Evolutionary conservation across 2,329 filamentous ascomycete species (phyloP), one percentile per base, ranked within the genome.

Genomic region (Aspergillus texensis): DNA sequence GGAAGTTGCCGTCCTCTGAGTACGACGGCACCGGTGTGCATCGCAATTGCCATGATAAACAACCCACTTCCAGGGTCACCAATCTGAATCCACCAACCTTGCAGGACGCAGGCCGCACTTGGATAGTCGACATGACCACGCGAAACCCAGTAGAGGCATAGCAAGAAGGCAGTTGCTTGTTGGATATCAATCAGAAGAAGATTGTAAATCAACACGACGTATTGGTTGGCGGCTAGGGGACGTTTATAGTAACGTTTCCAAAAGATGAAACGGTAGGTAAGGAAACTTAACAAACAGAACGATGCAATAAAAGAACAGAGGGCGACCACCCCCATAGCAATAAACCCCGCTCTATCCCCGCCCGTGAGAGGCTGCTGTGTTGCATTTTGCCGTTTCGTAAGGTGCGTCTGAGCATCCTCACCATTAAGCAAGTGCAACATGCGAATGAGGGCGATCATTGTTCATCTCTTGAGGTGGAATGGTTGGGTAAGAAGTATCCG

Each of bases 121-220:
- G 79, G 78, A 30, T 77, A 78, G 52, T 78, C 64, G 30, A 85
- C 82, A 53, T 74, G 74, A 21, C 80, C 74, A 10, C 77, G 65
- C 0, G 71, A 67, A 4, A 80, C 72, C 81, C 82, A 86, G 61
- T 83, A 75, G 36, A 83, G 74, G 36, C 79, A 81, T 39, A 77
- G 58, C 24, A 79, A 66, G 65, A 84, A 84, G 0, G 80, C 80
- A 19, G 82, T 72, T 0, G 82, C 77, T 70, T 84, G 83, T 64
- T 82, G 80, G 19, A 84, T 69, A 70, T 84, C 82, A n/a, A 81
- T 81, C 5, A 84, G 68, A 6, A 84, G 75, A 8, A 85, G 75
- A 63, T 84, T 84, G 72, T 82, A 84, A 68, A 84, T 84, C 54
- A 85, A 77, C 24, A 84, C 73, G 48, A 84, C 77, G 58, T 82